phyloP scores from a whole-genome alignment of 768 basidiomycete genomes.

The Leccinum variicolor region DNA sequence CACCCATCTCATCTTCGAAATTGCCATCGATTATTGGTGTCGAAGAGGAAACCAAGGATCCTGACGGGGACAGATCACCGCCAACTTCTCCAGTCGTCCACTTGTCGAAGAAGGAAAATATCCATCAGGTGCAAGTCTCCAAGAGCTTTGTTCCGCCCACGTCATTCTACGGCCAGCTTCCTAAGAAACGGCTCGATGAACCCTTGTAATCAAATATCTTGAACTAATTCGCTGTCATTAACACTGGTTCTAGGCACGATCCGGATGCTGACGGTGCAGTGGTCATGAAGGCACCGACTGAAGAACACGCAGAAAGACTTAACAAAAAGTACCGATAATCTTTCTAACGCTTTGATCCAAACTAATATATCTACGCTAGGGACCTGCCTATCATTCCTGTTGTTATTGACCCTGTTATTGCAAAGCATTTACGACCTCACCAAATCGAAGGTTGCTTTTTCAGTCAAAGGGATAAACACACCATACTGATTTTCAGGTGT shows the following conservation, averaged over 20 bases:
- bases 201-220: conserved; percentile 17
- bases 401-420: conserved; percentile 86
- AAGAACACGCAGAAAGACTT: conserved; percentile 59
- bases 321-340: conserved; percentile 60
- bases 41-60: conserved; percentile 27
- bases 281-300: conserved; percentile 78
- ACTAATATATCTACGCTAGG: conserved; percentile 36
- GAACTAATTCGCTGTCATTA: background rate
- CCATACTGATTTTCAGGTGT: conserved; percentile 48
- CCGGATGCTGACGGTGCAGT: conserved; percentile 74
- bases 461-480: background rate
- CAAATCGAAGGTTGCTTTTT: conserved; percentile 71
- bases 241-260: conserved; percentile 54
- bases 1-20: conserved; percentile 45
- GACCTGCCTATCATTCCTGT: conserved; percentile 68
- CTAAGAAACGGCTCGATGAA: conserved; percentile 27
- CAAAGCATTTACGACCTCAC: conserved; percentile 76
- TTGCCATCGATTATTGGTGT: conserved; percentile 44
- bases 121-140: conserved; percentile 8
- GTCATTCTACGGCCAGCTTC: conserved; percentile 57
- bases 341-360: conserved; percentile 3
- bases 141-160: conserved; percentile 47
- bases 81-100: conserved; percentile 10
- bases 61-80: conserved; percentile 15
- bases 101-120: conserved; percentile 20